A percentile compares a stretch with the other conserved stretches of the same genome.
Conservation (phyloP, 208 protist genomes). For the Leishmania turanica region DNA sequence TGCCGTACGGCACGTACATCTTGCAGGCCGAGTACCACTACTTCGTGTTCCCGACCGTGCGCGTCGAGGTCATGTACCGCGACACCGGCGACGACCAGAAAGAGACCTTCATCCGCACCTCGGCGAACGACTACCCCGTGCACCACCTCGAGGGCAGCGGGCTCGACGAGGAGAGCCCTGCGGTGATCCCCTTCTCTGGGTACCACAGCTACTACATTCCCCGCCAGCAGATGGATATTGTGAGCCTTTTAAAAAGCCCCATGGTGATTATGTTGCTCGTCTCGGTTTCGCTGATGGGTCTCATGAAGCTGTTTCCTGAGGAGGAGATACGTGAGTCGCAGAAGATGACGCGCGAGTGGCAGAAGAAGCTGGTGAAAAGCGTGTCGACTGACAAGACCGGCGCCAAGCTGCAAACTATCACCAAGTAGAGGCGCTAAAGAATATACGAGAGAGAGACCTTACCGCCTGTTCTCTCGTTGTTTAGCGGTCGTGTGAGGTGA, state of each 20-base stretch:
- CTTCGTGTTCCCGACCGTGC: conserved; percentile 80
- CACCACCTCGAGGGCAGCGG: conserved; percentile 65
- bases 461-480: not conserved
- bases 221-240: conserved; percentile 70
- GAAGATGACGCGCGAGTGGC: conserved; percentile 65
- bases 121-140: conserved; percentile 70
- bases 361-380: conserved; percentile 52
- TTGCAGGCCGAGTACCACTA: conserved; percentile 82
- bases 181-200: conserved; percentile 54
- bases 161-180: conserved; percentile 67
- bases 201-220: conserved; percentile 78
- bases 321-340: conserved; percentile 76
- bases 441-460: not conserved
- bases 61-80: conserved; percentile 67
- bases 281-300: conserved; percentile 50
- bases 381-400: conserved; percentile 20
- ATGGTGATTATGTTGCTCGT: conserved; percentile 87
- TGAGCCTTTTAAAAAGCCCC: conserved; percentile 71
- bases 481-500: not conserved
- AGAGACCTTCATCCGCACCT: conserved; percentile 58
- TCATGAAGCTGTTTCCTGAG: conserved; percentile 83
- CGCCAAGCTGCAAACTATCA: not conserved
- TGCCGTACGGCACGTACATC: conserved; percentile 84
- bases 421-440: not conserved
- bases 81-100: conserved; percentile 25